Evolutionary conservation across 2,329 filamentous ascomycete species (phyloP).

Genomic region (Xylariaceae sp.): DNA sequence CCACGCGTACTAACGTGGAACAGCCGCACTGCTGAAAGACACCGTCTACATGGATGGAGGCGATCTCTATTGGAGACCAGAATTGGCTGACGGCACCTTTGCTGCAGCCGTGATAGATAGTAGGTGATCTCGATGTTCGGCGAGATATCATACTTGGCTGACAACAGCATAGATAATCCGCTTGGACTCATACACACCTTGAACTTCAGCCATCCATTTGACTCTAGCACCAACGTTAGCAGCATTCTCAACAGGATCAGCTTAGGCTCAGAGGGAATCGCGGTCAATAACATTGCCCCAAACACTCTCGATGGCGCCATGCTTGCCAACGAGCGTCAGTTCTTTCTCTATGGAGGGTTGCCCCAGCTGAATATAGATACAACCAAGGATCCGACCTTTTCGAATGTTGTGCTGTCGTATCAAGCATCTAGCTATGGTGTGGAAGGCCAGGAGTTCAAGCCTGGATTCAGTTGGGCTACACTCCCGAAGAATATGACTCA

Average conservation of each 20-base stretch:
- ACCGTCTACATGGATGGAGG: constrained; percentile 64
- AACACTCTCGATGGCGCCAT: constrained; percentile 59
- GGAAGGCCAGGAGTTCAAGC: constrained; percentile 38
- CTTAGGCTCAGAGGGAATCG: constrained; percentile 42
- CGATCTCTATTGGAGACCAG: constrained; percentile 47
- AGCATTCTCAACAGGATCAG: constrained; percentile 43
- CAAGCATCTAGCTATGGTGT: constrained; percentile 48
- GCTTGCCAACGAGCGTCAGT: constrained; percentile 59
- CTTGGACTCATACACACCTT: constrained; percentile 51
- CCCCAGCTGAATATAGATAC: constrained; percentile 20
- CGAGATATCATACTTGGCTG: background rate
- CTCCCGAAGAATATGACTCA: constrained; percentile 48
- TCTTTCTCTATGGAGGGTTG: constrained; percentile 60
- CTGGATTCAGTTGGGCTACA: constrained; percentile 38
- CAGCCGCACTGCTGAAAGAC: constrained; percentile 39
- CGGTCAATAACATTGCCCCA: constrained; percentile 47
- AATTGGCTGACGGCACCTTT: constrained; percentile 41
- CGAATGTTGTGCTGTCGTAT: constrained; percentile 45
- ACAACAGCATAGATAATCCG: constrained; percentile 41
- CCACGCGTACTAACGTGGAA: constrained; percentile 33
- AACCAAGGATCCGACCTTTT: constrained; percentile 37
- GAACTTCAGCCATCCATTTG: constrained; percentile 54
- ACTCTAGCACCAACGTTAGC: constrained; percentile 48
- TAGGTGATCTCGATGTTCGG: constrained; percentile 31
- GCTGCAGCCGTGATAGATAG: constrained; percentile 35